Evolutionary conservation across 192 early-diverging fungal genomes (phyloP).

Genomic region (Lunasporangiospora selenospora): DNA sequence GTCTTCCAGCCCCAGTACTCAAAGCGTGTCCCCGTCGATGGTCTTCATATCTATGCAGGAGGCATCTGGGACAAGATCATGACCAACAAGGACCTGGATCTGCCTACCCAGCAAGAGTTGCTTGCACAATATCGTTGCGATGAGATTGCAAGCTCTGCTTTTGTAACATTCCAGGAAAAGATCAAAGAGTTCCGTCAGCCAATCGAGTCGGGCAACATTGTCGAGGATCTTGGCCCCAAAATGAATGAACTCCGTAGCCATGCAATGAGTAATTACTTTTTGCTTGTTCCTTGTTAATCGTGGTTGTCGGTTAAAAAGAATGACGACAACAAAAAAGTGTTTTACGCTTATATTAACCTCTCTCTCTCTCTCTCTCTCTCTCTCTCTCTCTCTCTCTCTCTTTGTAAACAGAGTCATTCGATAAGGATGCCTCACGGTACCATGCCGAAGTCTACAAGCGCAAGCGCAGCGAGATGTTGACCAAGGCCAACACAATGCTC

Average conservation of each 20-base stretch:
- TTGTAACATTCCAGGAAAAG: slow-evolving; percentile 71
- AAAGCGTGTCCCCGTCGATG: slow-evolving; percentile 95
- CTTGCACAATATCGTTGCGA: slow-evolving; percentile 99
- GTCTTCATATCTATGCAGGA: slow-evolving; percentile 91
- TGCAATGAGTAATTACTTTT: slow-evolving; percentile 56
- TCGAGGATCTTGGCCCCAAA: slow-evolving; percentile 76
- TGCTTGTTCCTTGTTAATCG: no score
- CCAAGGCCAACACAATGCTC: slow-evolving; percentile 77
- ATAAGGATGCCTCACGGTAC: slow-evolving; percentile 91
- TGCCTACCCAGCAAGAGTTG: slow-evolving; percentile 98
- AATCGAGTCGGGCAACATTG: slow-evolving; percentile 81
- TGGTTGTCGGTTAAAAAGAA: no score
- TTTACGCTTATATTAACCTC: no score
- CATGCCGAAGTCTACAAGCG: slow-evolving; percentile 86
- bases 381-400: background rate
- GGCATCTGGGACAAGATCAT: slow-evolving; percentile 97
- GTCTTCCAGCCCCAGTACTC: slow-evolving; percentile 88
- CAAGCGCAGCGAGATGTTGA: slow-evolving; percentile 84
- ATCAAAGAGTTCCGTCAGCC: slow-evolving; percentile 69
- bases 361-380: no score
- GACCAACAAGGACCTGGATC: slow-evolving; percentile 94
- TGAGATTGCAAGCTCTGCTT: slow-evolving; percentile 85
- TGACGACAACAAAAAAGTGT: slow-evolving; percentile 5
- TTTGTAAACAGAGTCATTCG: slow-evolving; percentile 69
- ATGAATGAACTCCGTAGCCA: slow-evolving; percentile 61